Conservation (phyloP, 2,329 filamentous ascomycete genomes). For the Bisporella sp. region DNA sequence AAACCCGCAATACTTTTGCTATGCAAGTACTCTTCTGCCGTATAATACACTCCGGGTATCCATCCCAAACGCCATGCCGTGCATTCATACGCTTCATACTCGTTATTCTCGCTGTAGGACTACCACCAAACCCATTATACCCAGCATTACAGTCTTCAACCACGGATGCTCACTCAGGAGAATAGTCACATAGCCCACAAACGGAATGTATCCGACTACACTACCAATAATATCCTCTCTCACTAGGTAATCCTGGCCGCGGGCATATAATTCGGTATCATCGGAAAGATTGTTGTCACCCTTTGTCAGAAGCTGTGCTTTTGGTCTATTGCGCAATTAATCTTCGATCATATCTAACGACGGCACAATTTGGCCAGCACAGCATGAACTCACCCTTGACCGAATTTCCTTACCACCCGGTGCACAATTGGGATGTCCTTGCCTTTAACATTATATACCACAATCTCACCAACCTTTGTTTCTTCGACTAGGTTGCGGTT, state of each 20-base stretch:
- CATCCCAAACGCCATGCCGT: slow-evolving; percentile 16
- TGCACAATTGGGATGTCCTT: slow-evolving; percentile 99
- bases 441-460: slow-evolving; percentile 68
- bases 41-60: slow-evolving; percentile 16
- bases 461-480: slow-evolving; percentile 64
- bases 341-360: too few species aligned
- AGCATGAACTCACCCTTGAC: slow-evolving; percentile 40
- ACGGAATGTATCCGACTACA: slow-evolving; percentile 85
- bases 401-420: slow-evolving; percentile 72
- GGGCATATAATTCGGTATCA: slow-evolving; percentile 85
- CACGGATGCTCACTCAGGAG: slow-evolving; percentile 92
- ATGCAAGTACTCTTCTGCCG: too few species aligned
- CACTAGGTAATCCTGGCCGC: slow-evolving; percentile 78
- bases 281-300: slow-evolving; percentile 94
- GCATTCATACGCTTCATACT: background rate
- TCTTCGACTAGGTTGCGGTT: slow-evolving; percentile 45
- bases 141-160: slow-evolving; percentile 92
- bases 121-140: slow-evolving; percentile 90
- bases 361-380: background rate
- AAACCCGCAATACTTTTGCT: too few species aligned
- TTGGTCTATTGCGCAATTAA: background rate
- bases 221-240: slow-evolving; percentile 89
- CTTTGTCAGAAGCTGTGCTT: slow-evolving; percentile 81
- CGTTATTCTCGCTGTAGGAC: slow-evolving; percentile 79
- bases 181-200: slow-evolving; percentile 96